Conservation (phyloP, 2,329 filamentous ascomycete species). For the Pseudogymnoascus verrucosus region DNA sequence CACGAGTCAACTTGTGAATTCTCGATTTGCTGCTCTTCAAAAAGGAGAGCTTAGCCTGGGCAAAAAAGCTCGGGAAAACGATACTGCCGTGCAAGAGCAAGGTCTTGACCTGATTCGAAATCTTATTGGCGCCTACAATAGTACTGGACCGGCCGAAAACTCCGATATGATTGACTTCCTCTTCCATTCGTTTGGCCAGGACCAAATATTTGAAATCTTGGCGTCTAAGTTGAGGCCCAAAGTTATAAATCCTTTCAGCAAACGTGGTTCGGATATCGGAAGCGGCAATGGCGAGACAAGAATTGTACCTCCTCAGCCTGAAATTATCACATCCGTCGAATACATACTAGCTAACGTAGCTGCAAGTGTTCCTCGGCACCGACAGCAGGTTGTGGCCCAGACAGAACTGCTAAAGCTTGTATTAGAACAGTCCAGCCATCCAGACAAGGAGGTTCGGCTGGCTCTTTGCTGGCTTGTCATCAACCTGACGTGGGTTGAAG, state of each 20-base stretch:
- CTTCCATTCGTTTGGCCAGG: constrained; percentile 65
- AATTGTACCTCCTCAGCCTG: constrained; percentile 50
- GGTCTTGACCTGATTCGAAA: constrained; percentile 85
- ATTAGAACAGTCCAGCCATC: constrained; percentile 64
- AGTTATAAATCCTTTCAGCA: constrained; percentile 44
- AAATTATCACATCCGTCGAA: constrained; percentile 70
- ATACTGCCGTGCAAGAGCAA: constrained; percentile 83
- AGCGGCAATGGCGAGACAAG: constrained; percentile 35
- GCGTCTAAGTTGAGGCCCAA: constrained; percentile 65
- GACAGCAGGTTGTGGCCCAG: constrained; percentile 70
- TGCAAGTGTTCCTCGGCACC: constrained; percentile 69
- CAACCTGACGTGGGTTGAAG: constrained; percentile 79
- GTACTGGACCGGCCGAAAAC: constrained; percentile 44
- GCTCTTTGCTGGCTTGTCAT: constrained; percentile 76
- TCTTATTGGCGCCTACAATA: constrained; percentile 57
- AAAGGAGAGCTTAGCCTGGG: constrained; percentile 62
- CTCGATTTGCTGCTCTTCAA: constrained; percentile 43
- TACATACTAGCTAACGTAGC: constrained; percentile 85
- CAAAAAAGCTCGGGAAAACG: constrained; percentile 64
- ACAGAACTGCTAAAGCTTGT: constrained; percentile 66
- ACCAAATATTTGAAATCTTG: constrained; percentile 73
- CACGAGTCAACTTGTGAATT: constrained; percentile 41
- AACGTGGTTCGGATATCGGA: constrained; percentile 28
- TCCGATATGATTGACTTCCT: constrained; percentile 78
- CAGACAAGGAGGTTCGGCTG: constrained; percentile 64